phyloP scores from a whole-genome alignment of 1,284 basidiomycete species.

The Moesziomyces antarcticus region DNA sequence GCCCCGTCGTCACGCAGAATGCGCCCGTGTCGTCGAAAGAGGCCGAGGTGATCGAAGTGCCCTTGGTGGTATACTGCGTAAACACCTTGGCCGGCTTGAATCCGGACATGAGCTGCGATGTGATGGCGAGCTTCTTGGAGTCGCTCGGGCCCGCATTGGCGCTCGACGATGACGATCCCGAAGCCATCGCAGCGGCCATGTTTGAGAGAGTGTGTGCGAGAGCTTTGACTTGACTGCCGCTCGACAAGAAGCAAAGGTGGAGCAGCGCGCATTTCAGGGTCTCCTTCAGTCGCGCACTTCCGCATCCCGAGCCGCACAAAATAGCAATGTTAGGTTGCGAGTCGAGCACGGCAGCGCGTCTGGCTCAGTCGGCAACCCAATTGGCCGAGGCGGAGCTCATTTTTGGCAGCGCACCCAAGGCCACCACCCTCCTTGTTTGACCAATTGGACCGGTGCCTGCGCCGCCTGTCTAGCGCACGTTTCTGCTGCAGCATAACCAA shows the following conservation, averaged over 20 bases:
- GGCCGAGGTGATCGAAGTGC: slow-evolving; percentile 77
- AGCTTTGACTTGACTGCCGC: too few relatives aligned
- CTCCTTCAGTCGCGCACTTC: too few relatives aligned
- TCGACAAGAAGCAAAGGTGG: too few relatives aligned
- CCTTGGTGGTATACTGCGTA: slow-evolving; percentile 68
- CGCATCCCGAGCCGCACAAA: too few relatives aligned
- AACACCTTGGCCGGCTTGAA: slow-evolving; percentile 91
- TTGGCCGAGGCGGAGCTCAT: slow-evolving; percentile 16
- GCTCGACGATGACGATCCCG: slow-evolving; percentile 6
- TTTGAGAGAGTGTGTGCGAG: too few relatives aligned
- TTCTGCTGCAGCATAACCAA: too few relatives aligned
- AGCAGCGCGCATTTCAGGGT: too few relatives aligned
- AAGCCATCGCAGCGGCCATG: not conserved
- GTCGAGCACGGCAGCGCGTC: too few relatives aligned
- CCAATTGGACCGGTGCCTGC: too few relatives aligned
- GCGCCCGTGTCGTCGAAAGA: slow-evolving; percentile 92
- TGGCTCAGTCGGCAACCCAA: slow-evolving; percentile 23
- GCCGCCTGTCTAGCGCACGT: too few relatives aligned
- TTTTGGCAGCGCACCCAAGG: not conserved
- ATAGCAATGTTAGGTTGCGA: too few relatives aligned
- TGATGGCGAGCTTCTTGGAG: slow-evolving; percentile 39
- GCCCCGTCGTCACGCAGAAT: slow-evolving; percentile 83
- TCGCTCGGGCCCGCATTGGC: slow-evolving; percentile 11
- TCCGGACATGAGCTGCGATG: slow-evolving; percentile 33
- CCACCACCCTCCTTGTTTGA: not conserved